Conservation (phyloP, 2,329 filamentous ascomycete species). For the Hymenoscyphus repandus region DNA sequence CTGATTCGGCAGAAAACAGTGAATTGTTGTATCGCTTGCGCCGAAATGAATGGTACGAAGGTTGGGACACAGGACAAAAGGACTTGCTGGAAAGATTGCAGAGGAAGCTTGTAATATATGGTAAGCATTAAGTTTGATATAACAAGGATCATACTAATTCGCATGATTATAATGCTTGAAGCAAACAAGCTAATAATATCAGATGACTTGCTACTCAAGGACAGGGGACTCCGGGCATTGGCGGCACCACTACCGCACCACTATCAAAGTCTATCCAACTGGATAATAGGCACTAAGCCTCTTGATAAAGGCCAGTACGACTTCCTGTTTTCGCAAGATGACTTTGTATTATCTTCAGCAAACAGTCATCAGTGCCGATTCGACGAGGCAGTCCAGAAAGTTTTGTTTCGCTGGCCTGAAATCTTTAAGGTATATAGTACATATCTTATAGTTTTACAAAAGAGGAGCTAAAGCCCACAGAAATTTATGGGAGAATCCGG, state of each 20-base stretch:
- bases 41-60: constrained; percentile 6
- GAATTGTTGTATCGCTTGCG: constrained; percentile 5
- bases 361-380: neutral
- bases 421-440: constrained; percentile 13
- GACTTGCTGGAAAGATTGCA: constrained; percentile 10
- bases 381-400: constrained; percentile 7
- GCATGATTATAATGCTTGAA: neutral
- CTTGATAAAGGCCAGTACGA: constrained; percentile 12
- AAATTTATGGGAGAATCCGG: no score
- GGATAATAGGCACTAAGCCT: constrained; percentile 10
- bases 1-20: neutral
- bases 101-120: constrained; percentile 10
- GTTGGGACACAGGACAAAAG: constrained; percentile 13
- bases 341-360: constrained; percentile 8
- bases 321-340: constrained; percentile 10
- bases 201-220: constrained; percentile 14
- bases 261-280: constrained; percentile 9
- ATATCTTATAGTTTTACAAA: no score
- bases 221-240: constrained; percentile 5
- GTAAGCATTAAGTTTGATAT: constrained; percentile 2
- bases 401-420: constrained; percentile 7
- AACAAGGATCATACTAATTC: neutral
- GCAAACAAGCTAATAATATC: neutral
- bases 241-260: neutral
- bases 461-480: no score